Evolutionary conservation across 2,329 filamentous ascomycete species (phyloP), one percentile per base, ranked within the genome.

Genomic region (Ophiostoma himal-ulmi): DNA sequence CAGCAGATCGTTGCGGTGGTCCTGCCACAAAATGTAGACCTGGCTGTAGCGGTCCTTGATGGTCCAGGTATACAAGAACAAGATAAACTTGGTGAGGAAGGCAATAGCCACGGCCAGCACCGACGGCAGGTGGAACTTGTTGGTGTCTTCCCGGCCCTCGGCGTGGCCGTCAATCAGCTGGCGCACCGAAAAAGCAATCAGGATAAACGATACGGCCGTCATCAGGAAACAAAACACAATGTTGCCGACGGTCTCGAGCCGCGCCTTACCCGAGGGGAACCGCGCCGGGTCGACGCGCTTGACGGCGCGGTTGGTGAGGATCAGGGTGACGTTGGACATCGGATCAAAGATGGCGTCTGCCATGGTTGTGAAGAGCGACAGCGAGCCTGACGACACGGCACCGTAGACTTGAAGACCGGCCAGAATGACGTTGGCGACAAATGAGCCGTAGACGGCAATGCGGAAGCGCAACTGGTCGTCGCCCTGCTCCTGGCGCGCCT

Each of bases 291-390:
- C 93, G 54, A 98, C 94, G 69, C 88, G 89, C 75, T 91, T 91
- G 74, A 97, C 93, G 68, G 95, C 94, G 68, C 94, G 92, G 79
- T 94, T 91, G 72, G 91, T 93, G 52, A 97, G 80, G 71, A 98
- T 93, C 17, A 98, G 85, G 0, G 92, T 94, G 69, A 97, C 79
- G 77, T 97, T 97, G 76, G 91, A 94, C 76, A 96, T 78, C 10
- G 93, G 95, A 77, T 98, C 95, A 81, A 98, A 98, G 74, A 98
- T 85, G 68, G 94, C 89, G 80, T 99, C 95, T 20, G 94, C 94
- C 91, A 96, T 96, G 73, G 94, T 99, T 20, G 95, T 97, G 82
- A 98, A 97, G 66, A 99, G 88, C 5, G 94, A 97, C 48, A 98
- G 86, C n/a, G 93, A 97, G 66, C 91, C 89, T 0, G 94, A 97